Conservation (phyloP, 495 filamentous ascomycete species). For the Annulohypoxylon nitens region DNA sequence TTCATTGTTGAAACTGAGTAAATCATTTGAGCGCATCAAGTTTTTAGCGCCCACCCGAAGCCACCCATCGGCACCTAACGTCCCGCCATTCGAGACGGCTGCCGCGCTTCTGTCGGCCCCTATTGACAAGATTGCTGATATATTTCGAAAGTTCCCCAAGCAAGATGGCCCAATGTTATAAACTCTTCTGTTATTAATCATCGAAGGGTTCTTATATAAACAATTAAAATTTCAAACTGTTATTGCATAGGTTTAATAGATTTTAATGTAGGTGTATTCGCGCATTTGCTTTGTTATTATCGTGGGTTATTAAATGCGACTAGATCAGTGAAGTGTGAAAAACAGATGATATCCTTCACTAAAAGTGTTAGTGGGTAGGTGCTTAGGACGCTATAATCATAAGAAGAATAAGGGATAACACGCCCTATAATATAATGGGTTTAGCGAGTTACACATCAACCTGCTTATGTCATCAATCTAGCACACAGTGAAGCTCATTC, state of each 20-base stretch:
- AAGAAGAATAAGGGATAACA: background rate
- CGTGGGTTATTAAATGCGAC: no score
- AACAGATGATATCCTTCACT: no score
- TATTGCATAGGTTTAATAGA: no score
- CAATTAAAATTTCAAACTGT: no score
- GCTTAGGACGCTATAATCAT: background rate
- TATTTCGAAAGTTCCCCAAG: conserved; percentile 61
- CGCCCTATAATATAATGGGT: background rate
- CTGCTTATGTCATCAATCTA: no score
- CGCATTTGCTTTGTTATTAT: no score
- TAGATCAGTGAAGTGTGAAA: no score
- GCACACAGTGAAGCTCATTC: no score
- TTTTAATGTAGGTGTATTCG: no score
- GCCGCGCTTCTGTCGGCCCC: conserved; percentile 62
- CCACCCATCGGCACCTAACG: conserved; percentile 54
- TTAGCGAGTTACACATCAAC: background rate
- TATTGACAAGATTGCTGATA: conserved; percentile 61
- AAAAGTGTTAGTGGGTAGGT: no score
- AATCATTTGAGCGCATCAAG: conserved; percentile 70
- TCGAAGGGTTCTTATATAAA: no score
- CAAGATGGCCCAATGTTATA: conserved; percentile 13
- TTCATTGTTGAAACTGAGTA: conserved; percentile 59
- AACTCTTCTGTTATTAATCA: background rate
- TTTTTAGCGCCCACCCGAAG: conserved; percentile 68
- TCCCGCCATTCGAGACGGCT: conserved; percentile 62